These are phyloP conservation scores for Penicillium pulvis DNA, from an alignment of 495 filamentous ascomycete genomes.

Conservation along the genomic window DNA sequence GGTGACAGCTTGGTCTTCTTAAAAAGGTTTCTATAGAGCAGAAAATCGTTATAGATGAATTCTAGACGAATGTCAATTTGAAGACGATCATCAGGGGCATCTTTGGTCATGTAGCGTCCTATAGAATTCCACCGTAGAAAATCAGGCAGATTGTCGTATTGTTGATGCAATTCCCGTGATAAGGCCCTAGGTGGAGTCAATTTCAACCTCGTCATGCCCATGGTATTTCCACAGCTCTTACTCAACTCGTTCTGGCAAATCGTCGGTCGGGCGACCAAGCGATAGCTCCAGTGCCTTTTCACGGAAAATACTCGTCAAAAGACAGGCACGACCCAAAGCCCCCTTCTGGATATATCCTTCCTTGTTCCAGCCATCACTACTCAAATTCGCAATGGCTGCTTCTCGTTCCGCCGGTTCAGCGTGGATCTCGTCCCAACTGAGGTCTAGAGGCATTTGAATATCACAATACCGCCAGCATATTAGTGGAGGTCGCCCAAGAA, in stretches of 20 bases:
- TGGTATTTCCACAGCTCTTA: slow-evolving; percentile 6
- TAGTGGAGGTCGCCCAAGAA: slow-evolving; percentile 54
- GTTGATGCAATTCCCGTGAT: slow-evolving; percentile 14
- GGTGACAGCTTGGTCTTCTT: slow-evolving; percentile 43
- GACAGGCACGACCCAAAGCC: slow-evolving; percentile 39
- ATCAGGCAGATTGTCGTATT: slow-evolving; percentile 15
- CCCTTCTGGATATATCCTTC: slow-evolving; percentile 34
- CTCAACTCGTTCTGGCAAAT: slow-evolving; percentile 24
- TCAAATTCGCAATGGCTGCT: slow-evolving; percentile 38
- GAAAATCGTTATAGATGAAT: slow-evolving; percentile 53
- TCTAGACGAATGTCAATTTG: slow-evolving; percentile 38
- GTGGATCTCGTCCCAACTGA: slow-evolving; percentile 49
- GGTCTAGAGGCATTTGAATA: slow-evolving; percentile 54
- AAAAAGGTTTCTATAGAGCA: slow-evolving; percentile 53
- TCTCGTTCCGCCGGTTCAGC: slow-evolving; percentile 39
- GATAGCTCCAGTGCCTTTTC: slow-evolving; percentile 60
- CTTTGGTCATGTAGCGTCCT: not conserved
- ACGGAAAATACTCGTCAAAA: slow-evolving; percentile 44
- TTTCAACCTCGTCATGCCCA: not conserved
- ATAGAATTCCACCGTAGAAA: slow-evolving; percentile 25
- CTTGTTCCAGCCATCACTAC: slow-evolving; percentile 53
- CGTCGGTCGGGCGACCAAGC: slow-evolving; percentile 35
- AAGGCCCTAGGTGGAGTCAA: slow-evolving; percentile 14
- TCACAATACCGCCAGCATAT: slow-evolving; percentile 52
- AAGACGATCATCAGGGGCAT: slow-evolving; percentile 9